Base-by-base conservation (phyloP, 2,329 filamentous ascomycete genomes). In the Pestalotiopsis sp. region DNA sequence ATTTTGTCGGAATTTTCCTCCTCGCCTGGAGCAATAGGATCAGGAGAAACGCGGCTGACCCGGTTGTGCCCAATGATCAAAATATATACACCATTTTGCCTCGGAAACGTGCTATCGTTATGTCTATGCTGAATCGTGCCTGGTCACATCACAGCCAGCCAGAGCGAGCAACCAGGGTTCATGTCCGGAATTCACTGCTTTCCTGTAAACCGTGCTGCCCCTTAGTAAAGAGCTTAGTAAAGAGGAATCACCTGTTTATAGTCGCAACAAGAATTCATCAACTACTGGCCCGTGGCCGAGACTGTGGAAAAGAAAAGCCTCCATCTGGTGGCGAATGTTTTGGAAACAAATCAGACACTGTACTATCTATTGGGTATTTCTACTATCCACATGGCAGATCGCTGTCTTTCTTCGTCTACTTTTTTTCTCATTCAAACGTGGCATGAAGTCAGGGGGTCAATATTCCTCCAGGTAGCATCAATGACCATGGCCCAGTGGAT, bases 401-500 rank as follows among this genome's bases (percentile, higher is more conserved):
- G 14, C 14, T 52, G 45, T 52, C 45, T 52, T 52, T 52, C 6
- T 20, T 52, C 45, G 20, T 52, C 14, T 52, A 25, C 56, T 59
- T 31, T n/a, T n/a, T 13, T 25, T 25, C 56, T 59, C 12, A 59
- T 20, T 20, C 56, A 20, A 13, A 25, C 56, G 5, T n/a, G 56
- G 45, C 45, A 20, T 52, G 31, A 36, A 36, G 31, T 9, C 31
- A 36, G 31, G 7, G 7, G 31, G 31, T 36, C 31, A 36, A 9
- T 9, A 7, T 59, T 20, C 38, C n/a, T 45, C 14, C 31, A 9
- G n/a, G 20, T 25, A 27, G 13, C n/a, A 60, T 71, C 65, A 76
- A 69, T 77, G 75, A 64, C 71, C 66, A 70, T 80, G 77, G 70
- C 79, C 76, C 14, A 74, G 70, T 60, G 73, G 72, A 39, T 75